Conservation (phyloP, 2,329 filamentous ascomycete genomes). For the Sporothrix humicola region DNA sequence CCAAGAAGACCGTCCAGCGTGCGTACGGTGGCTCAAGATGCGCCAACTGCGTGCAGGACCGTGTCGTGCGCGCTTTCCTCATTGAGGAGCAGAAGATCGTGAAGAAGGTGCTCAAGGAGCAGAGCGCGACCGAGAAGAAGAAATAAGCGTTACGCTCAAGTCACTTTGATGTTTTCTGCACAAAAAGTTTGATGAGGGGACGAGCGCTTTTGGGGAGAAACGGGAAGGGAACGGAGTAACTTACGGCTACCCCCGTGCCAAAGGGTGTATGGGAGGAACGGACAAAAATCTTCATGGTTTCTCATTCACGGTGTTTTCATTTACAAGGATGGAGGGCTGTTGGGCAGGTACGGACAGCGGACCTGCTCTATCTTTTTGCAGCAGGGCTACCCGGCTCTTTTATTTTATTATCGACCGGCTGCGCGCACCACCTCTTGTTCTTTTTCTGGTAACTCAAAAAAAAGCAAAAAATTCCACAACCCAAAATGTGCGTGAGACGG, state of each 20-base stretch:
- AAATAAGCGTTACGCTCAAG: constrained; percentile 34
- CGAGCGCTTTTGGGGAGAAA: background rate
- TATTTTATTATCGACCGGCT: background rate
- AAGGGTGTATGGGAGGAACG: background rate
- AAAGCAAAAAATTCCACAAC: constrained; percentile 29
- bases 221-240: background rate
- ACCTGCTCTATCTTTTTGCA: constrained; percentile 24
- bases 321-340: constrained; percentile 24
- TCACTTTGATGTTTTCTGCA: constrained; percentile 13
- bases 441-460: constrained; percentile 31
- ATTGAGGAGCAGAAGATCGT: constrained; percentile 99
- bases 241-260: constrained; percentile 9
- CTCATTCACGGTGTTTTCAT: constrained; percentile 30
- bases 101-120: constrained; percentile 99
- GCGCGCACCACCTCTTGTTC: constrained; percentile 20
- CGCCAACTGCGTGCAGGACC: constrained; percentile 97
- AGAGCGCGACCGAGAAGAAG: constrained; percentile 50
- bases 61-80: constrained; percentile 96
- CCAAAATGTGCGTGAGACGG: background rate
- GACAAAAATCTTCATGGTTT: constrained; percentile 27
- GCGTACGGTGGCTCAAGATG: constrained; percentile 99
- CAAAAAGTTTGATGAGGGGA: constrained; percentile 16
- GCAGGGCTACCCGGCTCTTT: constrained; percentile 13
- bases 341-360: constrained; percentile 25
- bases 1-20: constrained; percentile 99